A percentile compares a stretch with the other conserved stretches of the same genome.
Conservation (phyloP, 2,329 filamentous ascomycete species). For the Stachybotrys elegans region DNA sequence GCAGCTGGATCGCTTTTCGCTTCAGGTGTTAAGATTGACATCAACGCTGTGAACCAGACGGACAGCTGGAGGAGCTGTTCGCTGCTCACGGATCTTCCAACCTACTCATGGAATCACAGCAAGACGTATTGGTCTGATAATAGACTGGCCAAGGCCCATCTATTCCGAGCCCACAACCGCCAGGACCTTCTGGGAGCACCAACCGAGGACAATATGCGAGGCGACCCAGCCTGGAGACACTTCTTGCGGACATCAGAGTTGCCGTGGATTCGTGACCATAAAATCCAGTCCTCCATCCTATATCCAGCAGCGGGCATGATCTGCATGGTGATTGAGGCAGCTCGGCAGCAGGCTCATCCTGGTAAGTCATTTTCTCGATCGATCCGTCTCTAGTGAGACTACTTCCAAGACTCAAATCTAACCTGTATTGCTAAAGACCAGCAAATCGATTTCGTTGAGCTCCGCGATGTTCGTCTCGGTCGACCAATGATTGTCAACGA, state of each 20-base stretch:
- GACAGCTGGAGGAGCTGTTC: not conserved
- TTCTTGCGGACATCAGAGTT: constrained; percentile 12
- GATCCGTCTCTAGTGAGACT: no score
- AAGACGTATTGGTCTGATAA: not conserved
- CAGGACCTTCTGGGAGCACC: constrained; percentile 15
- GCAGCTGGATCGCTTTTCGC: not conserved
- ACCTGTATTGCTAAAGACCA: no score
- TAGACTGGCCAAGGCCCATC: not conserved
- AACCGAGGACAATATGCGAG: constrained; percentile 10
- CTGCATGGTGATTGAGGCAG: not conserved
- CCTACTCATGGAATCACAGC: constrained; percentile 5
- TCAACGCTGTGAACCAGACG: not conserved
- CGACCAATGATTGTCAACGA: no score
- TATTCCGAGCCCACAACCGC: constrained; percentile 6
- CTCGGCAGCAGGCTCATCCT: no score
- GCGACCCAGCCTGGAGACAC: constrained; percentile 16
- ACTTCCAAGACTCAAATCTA: no score
- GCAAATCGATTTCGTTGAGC: no score
- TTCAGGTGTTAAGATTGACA: not conserved
- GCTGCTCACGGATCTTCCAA: not conserved
- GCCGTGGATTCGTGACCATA: constrained; percentile 40
- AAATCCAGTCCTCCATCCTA: constrained; percentile 34
- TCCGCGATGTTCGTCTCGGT: no score
- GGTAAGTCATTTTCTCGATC: no score
- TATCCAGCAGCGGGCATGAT: constrained; percentile 33